These are phyloP conservation scores for Geotrichum australiense DNA, from an alignment of 1,139 yeast species.

Conservation along the genomic window DNA sequence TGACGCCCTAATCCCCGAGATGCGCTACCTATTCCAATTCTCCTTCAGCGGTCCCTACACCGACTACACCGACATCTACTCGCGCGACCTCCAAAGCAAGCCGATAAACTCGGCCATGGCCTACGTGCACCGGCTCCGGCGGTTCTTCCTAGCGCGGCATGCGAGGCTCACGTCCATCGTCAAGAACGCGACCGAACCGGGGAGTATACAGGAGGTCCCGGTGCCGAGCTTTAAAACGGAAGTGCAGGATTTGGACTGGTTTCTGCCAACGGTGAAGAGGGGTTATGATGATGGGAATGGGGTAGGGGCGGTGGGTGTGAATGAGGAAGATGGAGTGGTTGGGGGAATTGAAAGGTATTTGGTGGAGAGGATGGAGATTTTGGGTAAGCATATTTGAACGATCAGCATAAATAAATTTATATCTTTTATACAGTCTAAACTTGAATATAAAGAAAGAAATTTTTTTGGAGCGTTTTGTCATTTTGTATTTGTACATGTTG, in stretches of 20 bases:
- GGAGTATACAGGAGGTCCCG: neutral
- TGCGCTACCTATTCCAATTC: constrained; percentile 34
- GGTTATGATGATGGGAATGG: too few species aligned
- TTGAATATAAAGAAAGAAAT: too few species aligned
- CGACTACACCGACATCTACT: neutral
- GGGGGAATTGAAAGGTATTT: constrained; percentile 14
- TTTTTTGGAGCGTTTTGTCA: too few species aligned
- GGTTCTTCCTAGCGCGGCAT: neutral
- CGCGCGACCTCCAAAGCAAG: neutral
- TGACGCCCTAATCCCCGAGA: constrained; percentile 37
- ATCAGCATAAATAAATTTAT: too few species aligned
- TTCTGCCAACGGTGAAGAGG: neutral
- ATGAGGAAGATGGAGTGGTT: neutral
- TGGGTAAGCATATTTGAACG: too few species aligned
- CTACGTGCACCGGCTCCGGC: neutral
- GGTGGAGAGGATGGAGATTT: constrained; percentile 3
- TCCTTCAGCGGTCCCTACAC: constrained; percentile 34
- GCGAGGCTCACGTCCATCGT: neutral
- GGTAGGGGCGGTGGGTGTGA: too few species aligned
- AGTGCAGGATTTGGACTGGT: neutral
- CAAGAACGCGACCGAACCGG: neutral
- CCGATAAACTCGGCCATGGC: neutral
- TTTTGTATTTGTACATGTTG: too few species aligned
- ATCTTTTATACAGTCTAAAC: too few species aligned
- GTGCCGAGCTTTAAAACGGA: neutral